These are phyloP conservation scores for Lachancea lanzarotensis DNA, from an alignment of 805 yeast genomes.

Conservation along the genomic window DNA sequence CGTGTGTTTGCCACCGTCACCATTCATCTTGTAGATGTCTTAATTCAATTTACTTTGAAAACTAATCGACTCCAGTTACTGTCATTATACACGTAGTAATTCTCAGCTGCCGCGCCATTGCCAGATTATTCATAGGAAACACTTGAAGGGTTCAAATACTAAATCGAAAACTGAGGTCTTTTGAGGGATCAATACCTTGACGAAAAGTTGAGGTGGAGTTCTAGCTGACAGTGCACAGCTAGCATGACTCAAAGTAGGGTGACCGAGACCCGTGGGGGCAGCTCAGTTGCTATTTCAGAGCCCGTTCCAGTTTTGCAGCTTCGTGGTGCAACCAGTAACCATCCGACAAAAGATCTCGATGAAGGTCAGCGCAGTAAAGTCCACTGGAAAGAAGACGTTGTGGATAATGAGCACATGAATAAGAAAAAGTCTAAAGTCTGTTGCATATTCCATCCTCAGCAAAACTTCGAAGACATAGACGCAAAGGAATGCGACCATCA, in stretches of 20 bases:
- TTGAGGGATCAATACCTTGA: too few relatives aligned
- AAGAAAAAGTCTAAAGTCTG: constrained; percentile 89
- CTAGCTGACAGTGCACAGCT: too few relatives aligned
- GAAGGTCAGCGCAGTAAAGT: constrained; percentile 45
- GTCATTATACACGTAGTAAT: too few relatives aligned
- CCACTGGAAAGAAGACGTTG: constrained; percentile 76
- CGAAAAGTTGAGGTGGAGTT: too few relatives aligned
- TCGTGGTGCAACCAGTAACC: constrained; percentile 13
- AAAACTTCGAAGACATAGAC: constrained; percentile 46
- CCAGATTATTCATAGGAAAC: too few relatives aligned
- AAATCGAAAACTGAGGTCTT: too few relatives aligned
- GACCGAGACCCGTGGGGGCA: neutral
- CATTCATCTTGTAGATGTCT: too few relatives aligned
- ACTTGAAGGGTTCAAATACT: too few relatives aligned
- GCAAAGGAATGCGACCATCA: constrained; percentile 28
- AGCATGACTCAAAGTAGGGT: neutral
- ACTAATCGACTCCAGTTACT: too few relatives aligned
- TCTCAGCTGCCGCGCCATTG: too few relatives aligned
- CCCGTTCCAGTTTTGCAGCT: constrained; percentile 23
- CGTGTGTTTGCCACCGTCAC: neutral
- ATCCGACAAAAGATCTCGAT: neutral
- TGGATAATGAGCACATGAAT: constrained; percentile 85
- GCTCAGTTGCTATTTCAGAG: constrained; percentile 16
- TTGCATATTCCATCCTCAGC: constrained; percentile 78
- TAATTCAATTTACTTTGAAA: too few relatives aligned